Base-by-base conservation (phyloP, 495 filamentous ascomycete genomes). In the Xylaria palmicola region DNA sequence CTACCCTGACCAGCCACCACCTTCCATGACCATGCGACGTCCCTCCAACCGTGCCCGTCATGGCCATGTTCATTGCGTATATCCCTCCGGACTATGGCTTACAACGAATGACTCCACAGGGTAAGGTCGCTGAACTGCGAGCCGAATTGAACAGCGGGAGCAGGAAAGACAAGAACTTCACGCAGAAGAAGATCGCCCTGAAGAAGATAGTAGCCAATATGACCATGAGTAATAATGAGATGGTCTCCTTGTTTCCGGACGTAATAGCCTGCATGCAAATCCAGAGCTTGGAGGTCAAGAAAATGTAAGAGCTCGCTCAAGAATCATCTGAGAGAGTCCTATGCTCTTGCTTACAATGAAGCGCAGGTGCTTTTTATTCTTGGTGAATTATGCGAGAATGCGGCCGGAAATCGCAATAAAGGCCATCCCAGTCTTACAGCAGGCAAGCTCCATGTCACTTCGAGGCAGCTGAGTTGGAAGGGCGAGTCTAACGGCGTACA, bases 221-320 rank as follows among this genome's bases (percentile, higher is more conserved):
- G 94, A 98, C 94, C 56, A 98, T 98, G 94, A 97, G 92, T 84
- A 99, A 98, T 75, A 99, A 99, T 68, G 94, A 99, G 75, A 99
- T 99, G 94, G 89, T 97, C 53, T 91, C 90, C 22, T 77, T 99
- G 60, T 99, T 99, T 65, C 92, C 95, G 24, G 94, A 99, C 73
- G 87, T 99, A 37, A 88, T 98, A 66, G 86, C 79, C 51, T 96
- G 92, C 79, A 99, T 99, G 94, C 86, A 88, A 59, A 89, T 98
- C 56, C 88, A 88, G 44, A 93, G 88, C 65, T 77, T 98, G 72
- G 94, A 99, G 80, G 97, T 99, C 77, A 99, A 99, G 85, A 99
- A 99, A 82, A 99, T 99, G 94, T 96, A 80, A 62, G 89, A n/a
- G 59, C 6, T 49, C 41, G 12, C 5, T n/a, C 2, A 34, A 30